phyloP scores from a whole-genome alignment of 2,329 filamentous ascomycete genomes.

The Epichloe gansuensis region DNA sequence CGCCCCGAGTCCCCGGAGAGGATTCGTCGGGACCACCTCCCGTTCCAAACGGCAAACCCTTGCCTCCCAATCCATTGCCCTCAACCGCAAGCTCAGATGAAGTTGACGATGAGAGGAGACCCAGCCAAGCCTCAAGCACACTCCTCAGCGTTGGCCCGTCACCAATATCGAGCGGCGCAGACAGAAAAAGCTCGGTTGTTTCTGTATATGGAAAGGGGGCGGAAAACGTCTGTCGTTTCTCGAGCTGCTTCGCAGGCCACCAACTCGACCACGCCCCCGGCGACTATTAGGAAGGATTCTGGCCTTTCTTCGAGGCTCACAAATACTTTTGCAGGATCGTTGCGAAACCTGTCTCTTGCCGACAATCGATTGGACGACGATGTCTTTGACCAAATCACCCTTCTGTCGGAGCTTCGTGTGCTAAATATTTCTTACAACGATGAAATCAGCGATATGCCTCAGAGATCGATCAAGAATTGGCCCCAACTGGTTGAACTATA shows the following conservation, averaged over 20 bases:
- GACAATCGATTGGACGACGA: conserved; percentile 93
- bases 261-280: conserved; percentile 33
- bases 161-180: conserved; percentile 44
- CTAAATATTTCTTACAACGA: conserved; percentile 94
- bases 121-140: conserved; percentile 73
- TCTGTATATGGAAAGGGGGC: conserved; percentile 70
- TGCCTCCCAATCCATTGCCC: conserved; percentile 31
- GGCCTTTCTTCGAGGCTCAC: conserved; percentile 66
- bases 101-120: conserved; percentile 54
- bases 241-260: conserved; percentile 40
- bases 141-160: conserved; percentile 66
- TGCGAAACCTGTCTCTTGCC: conserved; percentile 76
- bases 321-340: conserved; percentile 77
- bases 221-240: conserved; percentile 76
- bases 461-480: conserved; percentile 80
- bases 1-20: conserved; percentile 48
- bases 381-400: conserved; percentile 80
- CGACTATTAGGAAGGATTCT: conserved; percentile 69
- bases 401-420: conserved; percentile 72
- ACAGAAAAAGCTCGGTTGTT: conserved; percentile 73
- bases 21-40: conserved; percentile 23
- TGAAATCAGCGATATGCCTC: conserved; percentile 74
- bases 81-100: conserved; percentile 68
- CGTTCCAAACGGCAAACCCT: conserved; percentile 28
- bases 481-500: conserved; percentile 84